Conservation (phyloP, 2,329 filamentous ascomycete species). For the Colletotrichum costaricense region DNA sequence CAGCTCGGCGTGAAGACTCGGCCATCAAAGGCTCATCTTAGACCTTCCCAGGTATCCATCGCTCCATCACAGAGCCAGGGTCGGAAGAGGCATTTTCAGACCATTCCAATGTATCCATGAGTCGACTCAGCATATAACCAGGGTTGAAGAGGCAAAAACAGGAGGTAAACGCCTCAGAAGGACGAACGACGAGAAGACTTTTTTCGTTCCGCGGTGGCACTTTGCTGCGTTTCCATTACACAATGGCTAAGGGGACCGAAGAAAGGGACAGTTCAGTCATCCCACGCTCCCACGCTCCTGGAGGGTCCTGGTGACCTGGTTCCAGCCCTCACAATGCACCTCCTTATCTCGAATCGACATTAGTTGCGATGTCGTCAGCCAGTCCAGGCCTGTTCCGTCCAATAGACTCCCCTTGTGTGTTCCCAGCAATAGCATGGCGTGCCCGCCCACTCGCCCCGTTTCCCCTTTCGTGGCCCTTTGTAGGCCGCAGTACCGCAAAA, state of each 20-base stretch:
- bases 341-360: conserved; percentile 35
- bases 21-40: not conserved
- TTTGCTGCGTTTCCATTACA: conserved; percentile 34
- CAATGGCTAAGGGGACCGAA: conserved; percentile 15
- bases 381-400: conserved; percentile 31
- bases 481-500: not conserved
- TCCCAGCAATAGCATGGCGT: not conserved
- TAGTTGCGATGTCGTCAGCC: conserved; percentile 36
- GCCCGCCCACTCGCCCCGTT: not conserved
- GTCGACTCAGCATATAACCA: not conserved
- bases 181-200: conserved; percentile 37
- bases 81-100: not conserved
- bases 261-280: not conserved
- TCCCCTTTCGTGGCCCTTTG: not conserved
- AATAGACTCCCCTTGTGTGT: conserved; percentile 21
- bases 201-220: conserved; percentile 14
- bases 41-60: not conserved
- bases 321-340: conserved; percentile 17
- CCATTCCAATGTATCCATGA: too few relatives aligned
- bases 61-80: not conserved
- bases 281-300: conserved; percentile 21
- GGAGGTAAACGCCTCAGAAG: conserved; percentile 24
- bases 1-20: conserved; percentile 20
- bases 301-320: too few relatives aligned
- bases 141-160: not conserved